Base-by-base conservation (phyloP, 2,329 filamentous ascomycete species). In the Cytospora mali region DNA sequence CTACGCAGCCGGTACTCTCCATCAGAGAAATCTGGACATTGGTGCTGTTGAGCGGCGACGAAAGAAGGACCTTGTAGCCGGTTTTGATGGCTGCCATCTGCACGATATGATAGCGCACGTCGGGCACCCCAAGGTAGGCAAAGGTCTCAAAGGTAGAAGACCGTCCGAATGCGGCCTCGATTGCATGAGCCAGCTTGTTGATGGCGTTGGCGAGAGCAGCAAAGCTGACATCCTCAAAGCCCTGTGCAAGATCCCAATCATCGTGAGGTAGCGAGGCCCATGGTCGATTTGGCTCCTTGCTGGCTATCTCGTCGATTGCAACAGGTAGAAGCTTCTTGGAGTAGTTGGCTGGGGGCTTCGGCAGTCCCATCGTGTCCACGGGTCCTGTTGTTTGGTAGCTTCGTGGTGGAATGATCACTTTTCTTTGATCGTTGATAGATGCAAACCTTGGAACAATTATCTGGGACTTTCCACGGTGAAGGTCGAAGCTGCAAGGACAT, bases 161-260 rank as follows among this genome's bases (percentile, higher is more conserved):
- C 6, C 52, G 51, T 11, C 67, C 66, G 18, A 69, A 48, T 9
- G 62, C 21, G 2, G 52, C 35, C n/a, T 64, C 59, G 39, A 69
- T 67, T 14, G 66, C 35, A 59, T 66, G 66, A n/a, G 68, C 65
- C 27, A 69, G 49, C 39, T 61, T 65, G 64, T 69, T 66, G 62
- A 69, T 63, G 3, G 68, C 67, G 23, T 65, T 67, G 54, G 68
- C 68, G 10, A 69, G 31, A 23, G 42, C 31, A 14, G 13, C 58
- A 42, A 62, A 69, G 33, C 42, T 66, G 31, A 69, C 62, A 50
- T 69, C 68, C 50, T 69, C 68, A 42, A 68, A 69, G 10, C 68
- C 68, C 23, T 39, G 51, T 1, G 68, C 33, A 13, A 69, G 28
- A 31, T 69, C 64, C 50, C 64, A 62, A 54, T 69, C 68, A 46